Evolutionary conservation across 805 yeast species (phyloP).

Genomic region (Saccharomyces paradoxus): DNA sequence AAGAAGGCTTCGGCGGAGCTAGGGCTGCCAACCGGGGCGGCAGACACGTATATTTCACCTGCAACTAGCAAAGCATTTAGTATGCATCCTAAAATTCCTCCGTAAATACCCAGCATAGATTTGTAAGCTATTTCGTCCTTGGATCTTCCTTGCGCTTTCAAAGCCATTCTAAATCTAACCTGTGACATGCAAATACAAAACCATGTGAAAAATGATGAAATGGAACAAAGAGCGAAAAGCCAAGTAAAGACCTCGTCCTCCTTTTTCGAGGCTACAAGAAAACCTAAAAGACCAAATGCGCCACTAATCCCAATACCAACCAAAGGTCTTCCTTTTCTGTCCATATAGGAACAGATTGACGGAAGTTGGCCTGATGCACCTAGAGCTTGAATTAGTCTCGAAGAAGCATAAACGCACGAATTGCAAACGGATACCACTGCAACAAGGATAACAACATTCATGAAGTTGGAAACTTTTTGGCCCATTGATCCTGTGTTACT

Average conservation of each 20-base stretch:
- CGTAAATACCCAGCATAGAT: conserved; percentile 51
- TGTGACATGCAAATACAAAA: conserved; percentile 61
- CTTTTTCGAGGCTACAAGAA: conserved; percentile 50
- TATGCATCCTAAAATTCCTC: conserved; percentile 46
- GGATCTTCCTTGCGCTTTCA: conserved; percentile 1
- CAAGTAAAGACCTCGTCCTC: conserved; percentile 56
- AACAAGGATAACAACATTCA: conserved; percentile 51
- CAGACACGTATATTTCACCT: conserved; percentile 67
- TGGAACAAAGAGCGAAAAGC: conserved; percentile 66
- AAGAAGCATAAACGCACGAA: conserved; percentile 52
- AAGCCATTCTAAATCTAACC: conserved; percentile 53
- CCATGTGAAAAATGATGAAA: conserved; percentile 72
- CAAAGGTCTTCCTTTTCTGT: conserved; percentile 47
- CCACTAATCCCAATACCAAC: conserved; percentile 38
- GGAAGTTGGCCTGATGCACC: conserved; percentile 48
- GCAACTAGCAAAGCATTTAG: conserved; percentile 48
- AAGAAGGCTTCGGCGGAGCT: conserved; percentile 38
- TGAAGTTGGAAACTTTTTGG: conserved; percentile 42
- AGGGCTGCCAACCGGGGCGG: conserved; percentile 46
- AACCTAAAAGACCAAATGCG: conserved; percentile 46
- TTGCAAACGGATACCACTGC: conserved; percentile 56
- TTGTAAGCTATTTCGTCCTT: conserved; percentile 12
- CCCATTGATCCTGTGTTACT: conserved; percentile 32
- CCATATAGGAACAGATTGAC: conserved; percentile 38
- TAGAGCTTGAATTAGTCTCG: conserved; percentile 48